Percentiles rank a stretch among this genome's conserved stretches.
Evolutionary conservation across 2,329 filamentous ascomycete genomes (phyloP).

Genomic region (Paracoccidioides brasiliensis): DNA sequence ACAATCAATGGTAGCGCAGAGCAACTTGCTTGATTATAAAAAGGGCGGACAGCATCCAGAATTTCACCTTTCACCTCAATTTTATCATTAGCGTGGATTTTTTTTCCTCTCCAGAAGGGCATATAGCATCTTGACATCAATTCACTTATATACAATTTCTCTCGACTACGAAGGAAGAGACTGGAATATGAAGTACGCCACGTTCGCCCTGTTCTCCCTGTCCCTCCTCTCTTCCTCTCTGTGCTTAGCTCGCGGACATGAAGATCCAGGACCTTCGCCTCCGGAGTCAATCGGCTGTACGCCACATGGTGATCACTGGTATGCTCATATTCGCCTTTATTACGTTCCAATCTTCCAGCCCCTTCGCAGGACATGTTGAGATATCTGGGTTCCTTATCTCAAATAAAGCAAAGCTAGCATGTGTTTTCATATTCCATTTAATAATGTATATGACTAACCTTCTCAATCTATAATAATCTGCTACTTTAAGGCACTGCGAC

Average conservation of each 20-base stretch:
- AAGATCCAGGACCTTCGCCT: constrained; percentile 19
- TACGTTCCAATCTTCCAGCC: background rate
- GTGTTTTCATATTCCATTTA: background rate
- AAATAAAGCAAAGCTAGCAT: background rate
- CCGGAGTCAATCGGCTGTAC: constrained; percentile 13
- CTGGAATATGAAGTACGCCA: constrained; percentile 8
- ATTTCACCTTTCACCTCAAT: background rate
- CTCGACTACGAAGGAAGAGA: background rate
- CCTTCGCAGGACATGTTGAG: background rate
- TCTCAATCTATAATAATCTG: background rate
- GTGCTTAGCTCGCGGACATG: constrained; percentile 11
- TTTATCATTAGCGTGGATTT: background rate
- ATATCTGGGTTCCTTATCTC: background rate
- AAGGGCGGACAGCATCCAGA: background rate
- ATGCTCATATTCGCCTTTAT: background rate
- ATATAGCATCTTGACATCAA: background rate
- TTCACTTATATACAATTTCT: background rate
- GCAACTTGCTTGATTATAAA: background rate
- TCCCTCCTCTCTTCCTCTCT: constrained; percentile 6
- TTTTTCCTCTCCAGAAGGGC: background rate
- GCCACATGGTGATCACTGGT: constrained; percentile 10
- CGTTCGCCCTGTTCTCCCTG: background rate
- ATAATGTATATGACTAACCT: background rate
- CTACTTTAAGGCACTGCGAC: constrained; percentile 17
- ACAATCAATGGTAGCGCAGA: too few relatives aligned